Base-by-base conservation (phyloP, 352 stramenopile genomes). In the Halophytophthora batemanensis region DNA sequence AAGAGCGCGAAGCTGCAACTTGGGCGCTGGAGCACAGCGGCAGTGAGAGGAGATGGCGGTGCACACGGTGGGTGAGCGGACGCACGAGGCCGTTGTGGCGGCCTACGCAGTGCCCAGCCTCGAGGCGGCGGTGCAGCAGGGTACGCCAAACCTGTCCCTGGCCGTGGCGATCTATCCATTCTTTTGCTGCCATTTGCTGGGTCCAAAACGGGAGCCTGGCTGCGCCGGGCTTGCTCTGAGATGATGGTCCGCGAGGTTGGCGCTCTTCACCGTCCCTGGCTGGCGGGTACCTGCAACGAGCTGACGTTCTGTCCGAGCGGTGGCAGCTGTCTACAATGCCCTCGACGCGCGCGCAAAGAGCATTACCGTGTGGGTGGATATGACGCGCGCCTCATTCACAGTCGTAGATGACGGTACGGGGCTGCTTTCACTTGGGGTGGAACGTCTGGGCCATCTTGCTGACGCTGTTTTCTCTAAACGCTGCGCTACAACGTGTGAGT, bases 281-380 rank as follows among this genome's bases (percentile, higher is more conserved):
- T n/a, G n/a, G n/a, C n/a, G n/a, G n/a, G n/a, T n/a, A n/a, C n/a
- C n/a, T n/a, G n/a, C n/a, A n/a, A n/a, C n/a, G n/a, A n/a, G n/a
- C n/a, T n/a, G n/a, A n/a, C n/a, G n/a, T n/a, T n/a, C n/a, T n/a
- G n/a, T n/a, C n/a, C n/a, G n/a, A n/a, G 43, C 18, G 35, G 13
- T 11, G 12, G 36, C 19, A 95, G 84, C 71, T 21, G 64, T 90
- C 23, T 85, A 87, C 64, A 95, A 95, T 36, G 60, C 74, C 23
- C 61, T 93, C 14, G 82, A 95, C 31, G 80, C 80, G 35, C 28
- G 69, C 19, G 77, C 84, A 15, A 70, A 58, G 18, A 56, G 29
- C 19, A 74, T 95, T 31, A 61, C 54, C 8, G 18, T 90, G 19
- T 59, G 51, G 12, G 44, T 92, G 3, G 66, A 87, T 43, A 35